Base-by-base conservation (phyloP, 768 basidiomycete genomes). In the Amanita exitialis region DNA sequence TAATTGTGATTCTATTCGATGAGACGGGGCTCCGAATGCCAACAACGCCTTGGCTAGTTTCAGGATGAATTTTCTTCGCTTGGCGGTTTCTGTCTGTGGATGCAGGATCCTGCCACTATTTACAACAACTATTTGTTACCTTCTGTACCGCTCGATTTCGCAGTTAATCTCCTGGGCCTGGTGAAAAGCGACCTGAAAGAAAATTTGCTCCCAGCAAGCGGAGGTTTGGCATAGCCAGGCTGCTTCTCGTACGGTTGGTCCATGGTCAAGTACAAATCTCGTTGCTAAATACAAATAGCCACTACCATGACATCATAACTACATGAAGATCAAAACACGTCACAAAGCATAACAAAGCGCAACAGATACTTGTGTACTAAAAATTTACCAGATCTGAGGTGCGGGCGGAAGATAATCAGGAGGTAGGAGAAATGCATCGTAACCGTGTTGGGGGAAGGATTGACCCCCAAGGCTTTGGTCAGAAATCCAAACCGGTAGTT, bases 21-120 rank as follows among this genome's bases (percentile, higher is more conserved):
- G 94, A 18, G 90, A 91, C 1, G 92, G 92, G n/a, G 92, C 88
- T 16, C 93, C 93, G 63, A 89, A 94, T n/a, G 82, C 76, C 62
- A 97, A 79, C 52, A 97, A 75, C 9, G 89, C 88, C 62, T 90
- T 86, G 2, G 90, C 89, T 21, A 96, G 77, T 61, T 83, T 84
- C 58, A 94, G 70, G 45, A 96, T 74, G 69, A 96, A 96, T 49
- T 83, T 80, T 51, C 75, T 72, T 46, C 79, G 73, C 42, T 66
- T 70, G 27, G 68, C 63, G 6, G 75, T 61, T 47, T 75, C 80
- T 80, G 51, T 13, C 5, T 41, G 15, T 41, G 10, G 28, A 30
- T 32, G 49, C 27, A 39, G 39, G 27, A 35, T 35, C 30, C 16
- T 30, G 8, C 20, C 16, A 36, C 3, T 36, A 27, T 35, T 9